A percentile compares a stretch with the other conserved stretches of the same genome.
phyloP scores from a whole-genome alignment of 257 asterid species.

The Fraxinus cuspidata region DNA sequence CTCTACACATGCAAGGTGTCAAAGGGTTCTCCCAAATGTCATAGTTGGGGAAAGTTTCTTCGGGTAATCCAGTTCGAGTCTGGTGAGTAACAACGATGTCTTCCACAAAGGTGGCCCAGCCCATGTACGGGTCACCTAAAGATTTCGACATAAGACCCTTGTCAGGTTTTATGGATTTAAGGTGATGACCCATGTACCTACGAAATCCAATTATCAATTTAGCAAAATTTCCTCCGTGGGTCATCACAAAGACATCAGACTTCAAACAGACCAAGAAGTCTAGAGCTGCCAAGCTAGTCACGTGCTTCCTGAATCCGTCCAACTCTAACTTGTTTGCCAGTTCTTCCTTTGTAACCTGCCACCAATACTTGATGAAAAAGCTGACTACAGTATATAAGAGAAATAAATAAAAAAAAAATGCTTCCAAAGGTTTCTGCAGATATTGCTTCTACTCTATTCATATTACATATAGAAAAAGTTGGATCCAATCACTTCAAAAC shows the following conservation, averaged over 20 bases:
- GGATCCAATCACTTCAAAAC: neutral
- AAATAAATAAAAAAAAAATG: neutral
- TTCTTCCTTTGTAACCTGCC: constrained; percentile 95
- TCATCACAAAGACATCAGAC: constrained; percentile 96
- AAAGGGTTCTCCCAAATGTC: constrained; percentile 99
- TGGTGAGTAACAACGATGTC: constrained; percentile 85
- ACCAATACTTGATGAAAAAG: constrained; percentile 18
- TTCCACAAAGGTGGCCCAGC: constrained; percentile 96
- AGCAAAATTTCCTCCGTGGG: constrained; percentile 98
- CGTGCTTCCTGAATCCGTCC: constrained; percentile 90
- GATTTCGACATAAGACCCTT: constrained; percentile 97
- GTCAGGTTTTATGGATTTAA: constrained; percentile 92
- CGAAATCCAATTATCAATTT: constrained; percentile 86
- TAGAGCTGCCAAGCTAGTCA: constrained; percentile 95
- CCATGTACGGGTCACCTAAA: constrained; percentile 98
- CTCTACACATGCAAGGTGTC: constrained; percentile 96
- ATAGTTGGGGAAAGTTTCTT: constrained; percentile 95
- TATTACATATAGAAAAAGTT: neutral
- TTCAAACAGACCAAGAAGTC: constrained; percentile 97
- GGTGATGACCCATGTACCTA: constrained; percentile 88
- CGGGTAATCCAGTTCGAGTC: constrained; percentile 89
- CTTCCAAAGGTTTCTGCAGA: neutral
- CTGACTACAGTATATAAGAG: neutral
- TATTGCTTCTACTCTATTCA: neutral
- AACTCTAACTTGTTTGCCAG: constrained; percentile 73